Evolutionary conservation across 495 filamentous ascomycete genomes (phyloP), one percentile per base, ranked within the genome.

Genomic region (Physcia stellaris): DNA sequence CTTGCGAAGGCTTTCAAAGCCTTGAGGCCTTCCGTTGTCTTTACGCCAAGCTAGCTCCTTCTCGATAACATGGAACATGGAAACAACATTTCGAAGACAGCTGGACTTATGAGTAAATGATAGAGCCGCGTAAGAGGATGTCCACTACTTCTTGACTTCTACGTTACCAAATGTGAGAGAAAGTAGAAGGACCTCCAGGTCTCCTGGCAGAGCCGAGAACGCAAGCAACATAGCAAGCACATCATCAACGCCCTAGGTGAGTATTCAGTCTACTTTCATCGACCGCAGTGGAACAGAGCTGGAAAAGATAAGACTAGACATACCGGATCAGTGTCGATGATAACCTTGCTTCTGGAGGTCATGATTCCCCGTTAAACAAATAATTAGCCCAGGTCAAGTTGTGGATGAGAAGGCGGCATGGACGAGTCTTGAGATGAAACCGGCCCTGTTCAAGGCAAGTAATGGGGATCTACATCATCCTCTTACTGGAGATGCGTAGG

Each of bases 111-210:
- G 6, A n/a, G n/a, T n/a, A n/a, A n/a, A n/a, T n/a, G n/a, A n/a
- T n/a, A n/a, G n/a, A n/a, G n/a, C n/a, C n/a, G n/a, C n/a, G n/a
- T n/a, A n/a, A n/a, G n/a, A n/a, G n/a, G n/a, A n/a, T n/a, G 21
- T 35, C 24, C 48, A 23, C 31, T 56, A 80, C 79, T 71, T 82
- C 43, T 84, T 71, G 15, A 94, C 73, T 46, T 83, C 74, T 24
- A 94, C 77, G 49, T 99, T 99, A 21, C 90, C 90, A 56, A 86
- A 94, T 0, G 83, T 93, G 30, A 95, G 68, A 0, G 87, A 93
- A 24, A 99, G 75, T 42, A 99, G 63, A n/a, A 81, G 57, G 18
- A 96, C 65, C 52, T 96, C 83, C 13, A 96, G 66, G 45, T 95
- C 88, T 46, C 93, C 80, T 0, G 80, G 68, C n/a, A 67, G 70